Evolutionary conservation across 257 asterid species (phyloP).

Genomic region (Solanum rostratum): DNA sequence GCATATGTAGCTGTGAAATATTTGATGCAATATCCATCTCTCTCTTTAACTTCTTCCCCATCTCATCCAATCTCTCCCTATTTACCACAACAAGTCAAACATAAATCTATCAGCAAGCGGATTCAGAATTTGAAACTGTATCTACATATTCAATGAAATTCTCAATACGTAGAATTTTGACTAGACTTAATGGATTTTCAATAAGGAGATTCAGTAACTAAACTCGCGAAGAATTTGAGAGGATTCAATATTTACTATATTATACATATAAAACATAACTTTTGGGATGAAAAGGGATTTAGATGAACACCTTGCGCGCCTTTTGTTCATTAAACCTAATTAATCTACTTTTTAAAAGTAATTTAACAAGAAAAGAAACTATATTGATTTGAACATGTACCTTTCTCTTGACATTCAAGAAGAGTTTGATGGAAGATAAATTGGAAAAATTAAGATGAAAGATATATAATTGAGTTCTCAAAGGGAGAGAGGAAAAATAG

Average conservation of each 20-base stretch:
- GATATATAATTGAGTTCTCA: background rate
- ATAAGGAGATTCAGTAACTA: background rate
- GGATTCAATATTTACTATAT: background rate
- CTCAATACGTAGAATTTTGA: background rate
- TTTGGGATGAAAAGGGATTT: background rate
- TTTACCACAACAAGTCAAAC: background rate
- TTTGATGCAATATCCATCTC: conserved; percentile 30
- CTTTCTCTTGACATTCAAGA: conserved; percentile 71
- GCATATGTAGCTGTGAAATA: background rate
- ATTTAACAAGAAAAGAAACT: background rate
- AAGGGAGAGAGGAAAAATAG: background rate
- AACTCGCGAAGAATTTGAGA: too few relatives aligned
- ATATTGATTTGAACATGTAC: conserved; percentile 9
- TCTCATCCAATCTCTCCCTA: conserved; percentile 72
- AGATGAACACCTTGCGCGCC: background rate
- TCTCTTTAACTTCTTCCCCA: conserved; percentile 54
- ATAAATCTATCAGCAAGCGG: background rate
- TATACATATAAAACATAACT: background rate
- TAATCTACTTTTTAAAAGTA: background rate
- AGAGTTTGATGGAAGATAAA: conserved; percentile 3
- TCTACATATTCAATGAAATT: background rate
- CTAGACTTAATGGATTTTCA: background rate
- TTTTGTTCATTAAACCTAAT: background rate
- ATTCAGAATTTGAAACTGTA: background rate
- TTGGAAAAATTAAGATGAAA: background rate